Evolutionary conservation across 176 grass and related monocot genomes (phyloP), one percentile per base, ranked within the genome.

Genomic region (Raddia guianensis): DNA sequence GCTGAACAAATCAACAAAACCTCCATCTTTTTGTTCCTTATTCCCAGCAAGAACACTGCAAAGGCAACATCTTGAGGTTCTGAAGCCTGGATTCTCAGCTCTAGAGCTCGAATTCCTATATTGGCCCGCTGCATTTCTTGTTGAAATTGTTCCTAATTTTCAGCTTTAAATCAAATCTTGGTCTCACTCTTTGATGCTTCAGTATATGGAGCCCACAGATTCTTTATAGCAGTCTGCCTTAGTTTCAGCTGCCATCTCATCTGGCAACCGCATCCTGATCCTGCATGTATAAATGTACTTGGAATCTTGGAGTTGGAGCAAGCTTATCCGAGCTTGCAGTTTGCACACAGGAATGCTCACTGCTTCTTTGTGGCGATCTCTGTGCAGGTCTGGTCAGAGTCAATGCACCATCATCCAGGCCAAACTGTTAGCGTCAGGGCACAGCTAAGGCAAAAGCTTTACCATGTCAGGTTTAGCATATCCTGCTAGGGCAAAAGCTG

Each of bases 371-470:
- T 35, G 52, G 54, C 63, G 35, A 32, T 49, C 11, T 37, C n/a
- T 37, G 42, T 51, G 66, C 21, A 37, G 52, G 20, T 75, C 20
- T 50, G 68, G 81, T 62, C 80, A 21, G 72, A 87, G 66, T 67
- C 75, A 21, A 72, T 74, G 80, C 75, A 21, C 53, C 53, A 69
- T 69, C 45, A 16, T 57, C 78, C 8, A 63, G 55, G 48, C 20
- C 12, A 49, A 69, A 76, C 58, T 73, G 69, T n/a, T 60, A 20
- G 37, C 53, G 4, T 50, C 52, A 49, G 78, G 5, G 19, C 37
- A 19, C 71, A 42, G 43, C 35, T 12, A n/a, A 55, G 35, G 42
- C n/a, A n/a, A n/a, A n/a, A n/a, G n/a, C 52, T 74, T 61, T 61
- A 45, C 18, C 55, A 13, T 60, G 73, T 75, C 35, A 58, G 73